These are phyloP conservation scores for Hymenoscyphus albidus DNA, from an alignment of 2,329 filamentous ascomycete species.

Conservation along the genomic window DNA sequence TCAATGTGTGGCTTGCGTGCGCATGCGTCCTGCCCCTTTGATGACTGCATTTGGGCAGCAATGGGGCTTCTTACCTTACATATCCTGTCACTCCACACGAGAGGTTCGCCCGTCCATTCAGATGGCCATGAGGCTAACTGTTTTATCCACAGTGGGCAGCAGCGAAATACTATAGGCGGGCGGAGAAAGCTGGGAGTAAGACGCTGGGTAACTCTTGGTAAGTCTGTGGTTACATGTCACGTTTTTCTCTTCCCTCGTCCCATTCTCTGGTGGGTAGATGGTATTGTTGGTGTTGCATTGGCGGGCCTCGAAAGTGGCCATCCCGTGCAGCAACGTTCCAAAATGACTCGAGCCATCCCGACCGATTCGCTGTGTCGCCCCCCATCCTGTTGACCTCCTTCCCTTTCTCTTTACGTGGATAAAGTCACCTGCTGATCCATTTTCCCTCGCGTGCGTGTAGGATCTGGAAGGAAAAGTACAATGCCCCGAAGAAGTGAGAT, in stretches of 20 bases:
- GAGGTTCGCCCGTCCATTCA: slow-evolving; percentile 22
- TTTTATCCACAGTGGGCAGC: slow-evolving; percentile 59
- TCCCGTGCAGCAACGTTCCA: slow-evolving; percentile 31
- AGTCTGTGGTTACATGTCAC: slow-evolving; percentile 39
- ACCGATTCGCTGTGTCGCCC: slow-evolving; percentile 24
- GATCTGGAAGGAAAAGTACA: slow-evolving; percentile 99
- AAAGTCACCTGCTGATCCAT: slow-evolving; percentile 21
- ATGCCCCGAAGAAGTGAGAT: slow-evolving; percentile 26
- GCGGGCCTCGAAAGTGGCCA: slow-evolving; percentile 12
- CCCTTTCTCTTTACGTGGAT: slow-evolving; percentile 11
- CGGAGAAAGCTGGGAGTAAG: slow-evolving; percentile 85
- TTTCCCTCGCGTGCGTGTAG: slow-evolving; percentile 26
- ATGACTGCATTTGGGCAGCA: slow-evolving; percentile 45
- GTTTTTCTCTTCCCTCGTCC: slow-evolving; percentile 9
- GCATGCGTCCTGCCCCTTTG: slow-evolving; percentile 20
- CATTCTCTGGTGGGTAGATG: slow-evolving; percentile 2
- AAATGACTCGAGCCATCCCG: slow-evolving; percentile 29
- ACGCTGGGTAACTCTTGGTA: slow-evolving; percentile 94
- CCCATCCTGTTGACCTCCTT: slow-evolving; percentile 5
- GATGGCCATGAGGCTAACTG: slow-evolving; percentile 45
- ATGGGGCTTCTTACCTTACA: slow-evolving; percentile 30
- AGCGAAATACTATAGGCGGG: slow-evolving; percentile 87
- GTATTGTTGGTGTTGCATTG: slow-evolving; percentile 19
- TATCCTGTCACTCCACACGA: slow-evolving; percentile 21
- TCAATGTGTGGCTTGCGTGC: slow-evolving; percentile 32